Evolutionary conservation across 306 rosid species (phyloP).

Genomic region (Glycyrrhiza uralensis): DNA sequence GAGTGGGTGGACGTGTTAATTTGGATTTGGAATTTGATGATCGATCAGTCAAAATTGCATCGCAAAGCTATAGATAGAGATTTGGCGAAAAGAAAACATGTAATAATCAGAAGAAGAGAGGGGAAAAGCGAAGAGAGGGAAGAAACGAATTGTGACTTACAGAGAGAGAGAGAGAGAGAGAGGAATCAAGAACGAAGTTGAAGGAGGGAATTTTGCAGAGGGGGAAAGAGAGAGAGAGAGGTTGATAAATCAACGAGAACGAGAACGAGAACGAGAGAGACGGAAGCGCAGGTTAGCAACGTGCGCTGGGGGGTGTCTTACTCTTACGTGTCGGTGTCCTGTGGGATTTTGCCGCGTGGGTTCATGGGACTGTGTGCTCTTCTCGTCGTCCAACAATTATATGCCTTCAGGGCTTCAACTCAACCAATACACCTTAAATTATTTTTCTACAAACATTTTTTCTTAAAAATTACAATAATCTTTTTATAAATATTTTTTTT

Average conservation of each 20-base stretch:
- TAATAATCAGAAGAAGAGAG: not conserved
- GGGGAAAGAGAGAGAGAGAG: not conserved
- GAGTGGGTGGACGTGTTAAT: not conserved
- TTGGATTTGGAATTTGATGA: slow-evolving; percentile 25
- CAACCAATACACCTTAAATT: too few relatives aligned
- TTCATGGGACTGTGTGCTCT: not conserved
- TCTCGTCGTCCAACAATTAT: too few relatives aligned
- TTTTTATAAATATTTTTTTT: too few relatives aligned
- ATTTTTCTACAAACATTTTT: too few relatives aligned
- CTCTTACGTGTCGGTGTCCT: slow-evolving; percentile 13
- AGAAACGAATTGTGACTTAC: slow-evolving; percentile 18
- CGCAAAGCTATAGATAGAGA: not conserved
- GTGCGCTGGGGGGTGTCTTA: slow-evolving; percentile 13
- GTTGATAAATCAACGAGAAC: not conserved
- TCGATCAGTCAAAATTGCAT: not conserved
- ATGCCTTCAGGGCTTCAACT: too few relatives aligned
- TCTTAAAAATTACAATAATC: too few relatives aligned
- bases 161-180: slow-evolving; percentile 1
- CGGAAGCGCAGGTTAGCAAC: slow-evolving; percentile 37
- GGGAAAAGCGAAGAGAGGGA: not conserved
- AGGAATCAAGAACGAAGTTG: slow-evolving; percentile 28
- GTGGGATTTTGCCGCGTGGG: slow-evolving; percentile 4
- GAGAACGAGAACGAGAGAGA: too few relatives aligned
- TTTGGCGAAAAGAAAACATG: not conserved
- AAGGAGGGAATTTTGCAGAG: slow-evolving; percentile 14